Conservation (phyloP, 768 basidiomycete genomes). For the Tephrocybe sp. region DNA sequence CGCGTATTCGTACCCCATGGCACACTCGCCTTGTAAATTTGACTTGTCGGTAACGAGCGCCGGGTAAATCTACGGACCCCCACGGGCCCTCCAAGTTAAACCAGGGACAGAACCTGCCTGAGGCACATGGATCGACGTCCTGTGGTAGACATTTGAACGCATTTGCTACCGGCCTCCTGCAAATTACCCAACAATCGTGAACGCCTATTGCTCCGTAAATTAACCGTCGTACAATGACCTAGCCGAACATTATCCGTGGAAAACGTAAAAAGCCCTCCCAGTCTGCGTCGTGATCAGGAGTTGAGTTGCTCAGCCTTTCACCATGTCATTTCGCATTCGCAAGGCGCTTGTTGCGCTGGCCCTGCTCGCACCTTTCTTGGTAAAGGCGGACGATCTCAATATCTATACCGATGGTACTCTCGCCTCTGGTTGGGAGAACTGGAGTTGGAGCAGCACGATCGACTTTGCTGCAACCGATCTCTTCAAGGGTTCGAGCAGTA, state of each 20-base stretch:
- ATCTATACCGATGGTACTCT: conserved; percentile 43
- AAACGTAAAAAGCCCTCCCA: conserved; percentile 3
- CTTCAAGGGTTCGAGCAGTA: conserved; percentile 38
- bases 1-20: conserved; percentile 4
- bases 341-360: conserved; percentile 16
- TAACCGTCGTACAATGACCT: conserved; percentile 6
- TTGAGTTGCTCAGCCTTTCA: background rate
- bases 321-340: conserved; percentile 6
- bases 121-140: conserved; percentile 2
- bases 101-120: background rate
- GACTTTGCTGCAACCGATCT: conserved; percentile 44
- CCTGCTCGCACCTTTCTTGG: conserved; percentile 19
- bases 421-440: conserved; percentile 47
- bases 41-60: background rate
- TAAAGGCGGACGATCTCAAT: conserved; percentile 32
- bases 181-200: background rate
- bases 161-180: background rate
- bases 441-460: conserved; percentile 47
- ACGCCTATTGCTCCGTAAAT: conserved; percentile 10
- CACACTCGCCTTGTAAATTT: background rate
- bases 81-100: background rate
- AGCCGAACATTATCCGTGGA: conserved; percentile 15
- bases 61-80: conserved; percentile 3
- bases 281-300: background rate
- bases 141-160: background rate